A percentile compares a stretch with the other conserved stretches of the same genome.
Evolutionary conservation across 2,329 filamentous ascomycete species (phyloP).

Genomic region (Penicillium glabrum): DNA sequence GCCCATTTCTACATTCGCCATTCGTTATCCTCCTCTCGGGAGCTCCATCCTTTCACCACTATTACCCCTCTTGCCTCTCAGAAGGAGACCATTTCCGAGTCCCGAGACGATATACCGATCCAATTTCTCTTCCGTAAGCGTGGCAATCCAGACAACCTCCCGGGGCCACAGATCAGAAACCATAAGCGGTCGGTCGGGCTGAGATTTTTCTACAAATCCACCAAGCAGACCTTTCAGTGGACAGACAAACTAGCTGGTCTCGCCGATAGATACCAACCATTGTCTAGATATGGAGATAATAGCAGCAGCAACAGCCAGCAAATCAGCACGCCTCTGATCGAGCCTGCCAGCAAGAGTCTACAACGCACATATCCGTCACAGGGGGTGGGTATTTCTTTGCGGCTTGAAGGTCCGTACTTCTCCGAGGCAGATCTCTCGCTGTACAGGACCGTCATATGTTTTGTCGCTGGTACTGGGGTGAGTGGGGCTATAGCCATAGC

Average conservation of each 20-base stretch:
- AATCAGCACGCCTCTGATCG: background rate
- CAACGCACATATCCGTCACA: background rate
- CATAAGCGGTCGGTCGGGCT: background rate
- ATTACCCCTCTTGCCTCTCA: background rate
- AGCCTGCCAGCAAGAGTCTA: background rate
- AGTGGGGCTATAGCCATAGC: background rate
- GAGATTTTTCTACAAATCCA: background rate
- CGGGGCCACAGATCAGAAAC: background rate
- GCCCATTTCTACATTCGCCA: slow-evolving; percentile 7
- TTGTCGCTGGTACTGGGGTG: background rate
- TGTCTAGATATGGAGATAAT: background rate
- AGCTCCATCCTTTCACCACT: background rate
- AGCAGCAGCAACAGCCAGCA: background rate
- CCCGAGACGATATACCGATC: background rate
- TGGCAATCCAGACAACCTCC: background rate
- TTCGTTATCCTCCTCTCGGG: slow-evolving; percentile 1
- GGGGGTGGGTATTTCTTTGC: background rate
- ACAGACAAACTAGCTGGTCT: background rate
- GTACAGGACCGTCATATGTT: background rate
- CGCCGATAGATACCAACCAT: background rate
- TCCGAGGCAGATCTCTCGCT: background rate
- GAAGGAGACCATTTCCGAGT: background rate
- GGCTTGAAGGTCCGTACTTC: background rate
- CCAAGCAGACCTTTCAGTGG: background rate
- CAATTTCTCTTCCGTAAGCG: background rate